Percentiles rank a stretch among this genome's conserved stretches.
phyloP scores from a whole-genome alignment of 1,284 basidiomycete species.

The Puccinia coronata region DNA sequence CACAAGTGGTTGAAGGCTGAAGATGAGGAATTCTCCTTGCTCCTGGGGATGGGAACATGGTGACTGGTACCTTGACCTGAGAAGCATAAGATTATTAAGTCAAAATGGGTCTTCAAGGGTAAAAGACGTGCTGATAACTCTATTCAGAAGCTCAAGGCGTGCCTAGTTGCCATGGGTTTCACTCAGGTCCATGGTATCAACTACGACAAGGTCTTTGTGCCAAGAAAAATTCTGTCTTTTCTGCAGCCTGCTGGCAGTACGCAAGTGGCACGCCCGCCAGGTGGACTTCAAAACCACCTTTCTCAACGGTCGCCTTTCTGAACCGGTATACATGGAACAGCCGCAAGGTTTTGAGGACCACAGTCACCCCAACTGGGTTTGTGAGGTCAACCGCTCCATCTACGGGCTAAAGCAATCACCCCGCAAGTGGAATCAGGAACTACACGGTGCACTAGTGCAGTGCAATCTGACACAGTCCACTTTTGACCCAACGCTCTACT shows the following conservation, averaged over 20 bases:
- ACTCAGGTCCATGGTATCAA: constrained; percentile 2
- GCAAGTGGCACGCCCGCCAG: neutral
- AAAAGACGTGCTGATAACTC: neutral
- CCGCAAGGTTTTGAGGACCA: neutral
- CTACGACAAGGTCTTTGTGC: constrained; percentile 3
- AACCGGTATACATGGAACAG: neutral
- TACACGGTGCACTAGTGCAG: neutral
- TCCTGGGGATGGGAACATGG: constrained; percentile 6
- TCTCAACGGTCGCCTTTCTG: neutral
- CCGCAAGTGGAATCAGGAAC: neutral
- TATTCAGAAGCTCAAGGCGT: constrained; percentile 1
- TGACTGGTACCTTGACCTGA: neutral
- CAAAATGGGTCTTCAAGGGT: neutral
- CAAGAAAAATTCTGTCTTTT: neutral
- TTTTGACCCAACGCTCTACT: constrained; percentile 20
- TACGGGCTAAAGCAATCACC: neutral
- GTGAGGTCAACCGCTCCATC: neutral
- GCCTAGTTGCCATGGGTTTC: constrained; percentile 20
- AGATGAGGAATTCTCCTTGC: neutral
- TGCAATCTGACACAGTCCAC: neutral
- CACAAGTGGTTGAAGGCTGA: neutral
- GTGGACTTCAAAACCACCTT: constrained; percentile 16
- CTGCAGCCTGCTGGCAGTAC: neutral
- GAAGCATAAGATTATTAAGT: neutral
- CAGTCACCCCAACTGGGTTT: neutral